phyloP scores from a whole-genome alignment of 805 yeast genomes.

The Hanseniaspora pseudoguilliermondii region DNA sequence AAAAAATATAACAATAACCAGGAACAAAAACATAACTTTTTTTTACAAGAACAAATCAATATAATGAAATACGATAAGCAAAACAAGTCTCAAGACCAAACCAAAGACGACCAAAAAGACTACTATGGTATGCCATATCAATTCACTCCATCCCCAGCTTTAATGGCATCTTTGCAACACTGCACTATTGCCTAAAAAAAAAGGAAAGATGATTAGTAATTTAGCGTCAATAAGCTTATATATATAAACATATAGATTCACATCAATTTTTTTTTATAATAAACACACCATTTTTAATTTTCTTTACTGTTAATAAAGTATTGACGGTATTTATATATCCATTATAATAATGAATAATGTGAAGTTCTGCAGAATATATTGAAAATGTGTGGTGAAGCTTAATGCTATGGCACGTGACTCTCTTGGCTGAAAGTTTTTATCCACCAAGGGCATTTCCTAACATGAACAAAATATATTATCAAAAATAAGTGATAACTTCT shows the following conservation, averaged over 20 bases:
- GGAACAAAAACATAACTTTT: neutral
- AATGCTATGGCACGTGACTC: neutral
- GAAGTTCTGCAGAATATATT: too few relatives aligned
- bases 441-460: too few relatives aligned
- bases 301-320: too few relatives aligned
- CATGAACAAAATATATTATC: too few relatives aligned
- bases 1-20: neutral
- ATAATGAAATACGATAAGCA: neutral
- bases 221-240: neutral
- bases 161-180: conserved; percentile 2
- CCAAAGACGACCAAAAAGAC: neutral
- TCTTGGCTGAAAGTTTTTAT: too few relatives aligned
- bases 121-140: neutral
- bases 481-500: too few relatives aligned
- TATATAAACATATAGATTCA: too few relatives aligned
- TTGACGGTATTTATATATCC: too few relatives aligned
- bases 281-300: too few relatives aligned
- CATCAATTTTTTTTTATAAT: too few relatives aligned
- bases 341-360: too few relatives aligned
- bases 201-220: neutral
- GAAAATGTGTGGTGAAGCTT: neutral
- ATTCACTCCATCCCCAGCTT: neutral
- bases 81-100: neutral
- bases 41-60: neutral
- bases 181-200: neutral